phyloP scores from a whole-genome alignment of 2,329 filamentous ascomycete genomes.

The Aureobasidium sp. region DNA sequence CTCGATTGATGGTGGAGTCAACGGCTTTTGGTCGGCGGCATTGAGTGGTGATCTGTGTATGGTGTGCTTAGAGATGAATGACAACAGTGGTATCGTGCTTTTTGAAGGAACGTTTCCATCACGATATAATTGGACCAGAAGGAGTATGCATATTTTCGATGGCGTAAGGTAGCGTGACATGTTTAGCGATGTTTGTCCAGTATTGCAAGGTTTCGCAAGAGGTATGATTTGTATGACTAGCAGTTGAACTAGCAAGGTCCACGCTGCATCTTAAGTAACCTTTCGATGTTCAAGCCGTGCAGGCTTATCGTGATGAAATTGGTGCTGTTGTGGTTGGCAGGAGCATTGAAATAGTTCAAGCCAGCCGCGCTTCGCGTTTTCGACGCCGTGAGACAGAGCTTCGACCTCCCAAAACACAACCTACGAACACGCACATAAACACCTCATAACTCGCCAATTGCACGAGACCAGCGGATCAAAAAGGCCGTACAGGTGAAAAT shows the following conservation, averaged over 20 bases:
- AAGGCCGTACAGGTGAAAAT: background rate
- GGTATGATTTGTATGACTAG: background rate
- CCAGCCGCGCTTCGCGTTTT: background rate
- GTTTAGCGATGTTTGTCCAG: conserved; percentile 19
- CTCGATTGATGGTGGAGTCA: conserved; percentile 34
- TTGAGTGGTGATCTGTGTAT: conserved; percentile 17
- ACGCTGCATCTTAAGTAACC: background rate
- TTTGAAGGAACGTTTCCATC: conserved; percentile 20
- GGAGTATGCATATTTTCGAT: conserved; percentile 74
- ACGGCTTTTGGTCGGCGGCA: conserved; percentile 2
- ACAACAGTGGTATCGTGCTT: conserved; percentile 59
- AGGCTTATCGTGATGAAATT: background rate
- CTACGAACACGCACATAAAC: background rate
- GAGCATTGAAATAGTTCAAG: background rate
- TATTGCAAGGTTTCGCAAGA: background rate
- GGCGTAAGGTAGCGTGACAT: conserved; percentile 87
- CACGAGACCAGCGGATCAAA: background rate
- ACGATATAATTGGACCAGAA: conserved; percentile 70
- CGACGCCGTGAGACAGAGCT: background rate
- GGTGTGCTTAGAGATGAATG: conserved; percentile 68
- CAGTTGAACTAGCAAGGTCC: background rate
- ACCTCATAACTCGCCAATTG: too few species aligned
- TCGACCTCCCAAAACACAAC: background rate
- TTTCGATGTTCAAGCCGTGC: background rate
- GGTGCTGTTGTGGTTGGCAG: background rate